A percentile compares a stretch with the other conserved stretches of the same genome.
Conservation (phyloP, 1,139 yeast species). For the Magnusiomyces suaveolens region DNA sequence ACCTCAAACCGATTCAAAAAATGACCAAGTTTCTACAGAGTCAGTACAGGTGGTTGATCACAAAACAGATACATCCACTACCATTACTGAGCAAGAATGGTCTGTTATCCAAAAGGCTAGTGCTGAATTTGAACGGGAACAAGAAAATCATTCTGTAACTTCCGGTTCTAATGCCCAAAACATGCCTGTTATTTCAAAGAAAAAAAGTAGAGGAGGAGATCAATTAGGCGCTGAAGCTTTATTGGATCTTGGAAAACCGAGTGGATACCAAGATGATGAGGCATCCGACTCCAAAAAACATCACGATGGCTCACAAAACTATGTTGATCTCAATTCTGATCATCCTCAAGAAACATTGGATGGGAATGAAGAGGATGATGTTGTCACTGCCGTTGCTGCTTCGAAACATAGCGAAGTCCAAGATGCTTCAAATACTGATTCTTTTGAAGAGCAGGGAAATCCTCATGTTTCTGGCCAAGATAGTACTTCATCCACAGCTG, state of each 20-base stretch:
- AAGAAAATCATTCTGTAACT: too few species aligned
- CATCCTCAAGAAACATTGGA: too few species aligned
- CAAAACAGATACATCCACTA: background rate
- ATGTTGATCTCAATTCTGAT: too few species aligned
- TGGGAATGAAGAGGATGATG: too few species aligned
- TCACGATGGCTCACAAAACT: conserved; percentile 18
- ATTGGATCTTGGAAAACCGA: conserved; percentile 23
- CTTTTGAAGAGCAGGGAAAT: background rate
- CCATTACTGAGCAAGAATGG: conserved; percentile 2
- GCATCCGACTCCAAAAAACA: conserved; percentile 12
- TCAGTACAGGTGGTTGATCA: background rate
- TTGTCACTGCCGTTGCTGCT: too few species aligned
- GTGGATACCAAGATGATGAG: conserved; percentile 17
- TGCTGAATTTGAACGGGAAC: background rate
- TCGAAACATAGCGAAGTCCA: conserved; percentile 13
- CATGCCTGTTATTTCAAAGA: background rate
- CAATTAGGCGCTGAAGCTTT: conserved; percentile 25
- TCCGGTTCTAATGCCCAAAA: too few species aligned
- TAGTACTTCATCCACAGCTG: background rate
- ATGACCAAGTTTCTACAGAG: background rate
- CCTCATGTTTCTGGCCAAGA: conserved; percentile 7
- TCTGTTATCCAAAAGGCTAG: background rate
- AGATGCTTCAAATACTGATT: conserved; percentile 1
- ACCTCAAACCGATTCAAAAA: too few species aligned
- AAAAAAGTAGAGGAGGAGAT: conserved; percentile 5